phyloP scores from a whole-genome alignment of 495 filamentous ascomycete species.

The Cudoniella acicularis region DNA sequence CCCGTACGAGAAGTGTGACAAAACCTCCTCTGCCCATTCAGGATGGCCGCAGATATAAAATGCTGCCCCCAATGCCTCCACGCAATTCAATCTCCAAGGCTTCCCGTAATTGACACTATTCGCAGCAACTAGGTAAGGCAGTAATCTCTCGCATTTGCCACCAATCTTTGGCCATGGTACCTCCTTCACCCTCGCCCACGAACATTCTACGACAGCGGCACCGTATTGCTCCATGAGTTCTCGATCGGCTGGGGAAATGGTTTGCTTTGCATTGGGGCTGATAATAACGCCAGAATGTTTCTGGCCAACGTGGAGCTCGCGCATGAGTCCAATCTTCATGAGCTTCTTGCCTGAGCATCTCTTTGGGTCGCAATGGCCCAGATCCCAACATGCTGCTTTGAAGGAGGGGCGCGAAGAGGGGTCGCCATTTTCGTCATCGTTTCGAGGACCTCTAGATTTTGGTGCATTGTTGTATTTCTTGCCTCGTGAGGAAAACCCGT shows the following conservation, averaged over 20 bases:
- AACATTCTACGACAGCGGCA: slow-evolving; percentile 95
- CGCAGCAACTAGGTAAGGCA: slow-evolving; percentile 94
- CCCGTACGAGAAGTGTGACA: slow-evolving; percentile 85
- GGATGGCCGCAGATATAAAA: slow-evolving; percentile 88
- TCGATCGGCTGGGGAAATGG: slow-evolving; percentile 76
- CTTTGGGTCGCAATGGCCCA: slow-evolving; percentile 96
- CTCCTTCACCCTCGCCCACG: slow-evolving; percentile 88
- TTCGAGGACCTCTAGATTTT: slow-evolving; percentile 43
- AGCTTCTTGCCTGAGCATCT: slow-evolving; percentile 92
- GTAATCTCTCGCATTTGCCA: slow-evolving; percentile 87
- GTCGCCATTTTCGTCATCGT: slow-evolving; percentile 30
- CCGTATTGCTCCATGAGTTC: slow-evolving; percentile 81
- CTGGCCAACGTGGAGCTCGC: slow-evolving; percentile 86
- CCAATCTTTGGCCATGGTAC: slow-evolving; percentile 89
- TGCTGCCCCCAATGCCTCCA: slow-evolving; percentile 86
- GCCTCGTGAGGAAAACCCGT: slow-evolving; percentile 65
- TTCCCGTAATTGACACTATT: slow-evolving; percentile 97
- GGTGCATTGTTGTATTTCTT: slow-evolving; percentile 51
- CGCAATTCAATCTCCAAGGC: slow-evolving; percentile 92
- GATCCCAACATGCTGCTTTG: slow-evolving; percentile 95
- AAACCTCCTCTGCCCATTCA: slow-evolving; percentile 82
- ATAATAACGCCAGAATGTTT: slow-evolving; percentile 87
- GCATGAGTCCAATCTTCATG: slow-evolving; percentile 88
- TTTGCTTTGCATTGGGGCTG: slow-evolving; percentile 85
- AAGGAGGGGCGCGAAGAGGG: slow-evolving; percentile 55